A percentile compares a stretch with the other conserved stretches of the same genome.
These are phyloP conservation scores for Stereocaulon alpinum DNA, from an alignment of 495 filamentous ascomycete species.

Conservation along the genomic window DNA sequence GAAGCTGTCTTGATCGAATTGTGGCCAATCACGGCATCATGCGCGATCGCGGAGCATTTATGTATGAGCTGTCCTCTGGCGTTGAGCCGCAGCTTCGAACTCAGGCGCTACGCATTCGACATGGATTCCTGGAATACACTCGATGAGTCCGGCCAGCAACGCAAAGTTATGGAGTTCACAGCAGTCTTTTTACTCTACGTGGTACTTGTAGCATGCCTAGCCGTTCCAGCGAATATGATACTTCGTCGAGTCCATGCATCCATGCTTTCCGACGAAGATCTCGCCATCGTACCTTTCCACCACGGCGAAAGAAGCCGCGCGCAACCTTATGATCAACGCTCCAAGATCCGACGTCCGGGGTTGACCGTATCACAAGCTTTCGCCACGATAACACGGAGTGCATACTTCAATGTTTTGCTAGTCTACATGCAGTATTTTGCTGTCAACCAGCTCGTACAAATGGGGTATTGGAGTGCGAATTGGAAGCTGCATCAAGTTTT, in stretches of 20 bases:
- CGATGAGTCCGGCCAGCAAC: conserved; percentile 1
- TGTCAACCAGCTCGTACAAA: conserved; percentile 17
- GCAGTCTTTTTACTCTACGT: conserved; percentile 16
- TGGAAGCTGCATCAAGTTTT: conserved; percentile 18
- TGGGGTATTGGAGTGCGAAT: conserved; percentile 18
- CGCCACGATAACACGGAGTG: conserved; percentile 14
- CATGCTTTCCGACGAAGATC: conserved; percentile 22
- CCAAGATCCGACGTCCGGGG: conserved; percentile 15
- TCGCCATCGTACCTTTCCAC: conserved; percentile 21
- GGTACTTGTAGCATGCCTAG: conserved; percentile 11
- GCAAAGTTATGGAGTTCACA: conserved; percentile 13
- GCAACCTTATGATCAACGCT: not conserved
- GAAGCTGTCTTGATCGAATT: conserved; percentile 16
- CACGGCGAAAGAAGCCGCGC: conserved; percentile 7
- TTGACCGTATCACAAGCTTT: conserved; percentile 18
- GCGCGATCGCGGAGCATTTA: conserved; percentile 17
- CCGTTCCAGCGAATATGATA: conserved; percentile 16
- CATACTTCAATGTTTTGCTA: conserved; percentile 14
- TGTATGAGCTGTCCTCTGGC: conserved; percentile 17
- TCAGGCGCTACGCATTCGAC: conserved; percentile 18
- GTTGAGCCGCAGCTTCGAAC: conserved; percentile 14
- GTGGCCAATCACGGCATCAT: conserved; percentile 18
- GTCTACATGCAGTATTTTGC: conserved; percentile 18
- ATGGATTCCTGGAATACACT: conserved; percentile 19
- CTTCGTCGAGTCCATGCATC: conserved; percentile 19